Base-by-base conservation (phyloP, 129 eudicot species). In the Flaveria robusta region DNA sequence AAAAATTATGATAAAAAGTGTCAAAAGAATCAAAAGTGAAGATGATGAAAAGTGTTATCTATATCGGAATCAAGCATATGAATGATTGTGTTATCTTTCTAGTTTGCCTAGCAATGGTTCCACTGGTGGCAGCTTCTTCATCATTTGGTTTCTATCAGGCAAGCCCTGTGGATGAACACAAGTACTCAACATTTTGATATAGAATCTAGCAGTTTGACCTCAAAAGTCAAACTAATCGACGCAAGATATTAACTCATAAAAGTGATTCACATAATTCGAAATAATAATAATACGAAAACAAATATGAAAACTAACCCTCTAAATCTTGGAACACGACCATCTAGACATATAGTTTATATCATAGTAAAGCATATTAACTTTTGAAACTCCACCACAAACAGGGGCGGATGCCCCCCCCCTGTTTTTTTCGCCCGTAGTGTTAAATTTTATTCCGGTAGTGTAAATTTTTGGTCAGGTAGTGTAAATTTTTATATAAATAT, bases 91-190 rank as follows among this genome's bases (percentile, higher is more conserved):
- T 76, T 79, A 94, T 83, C 96, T 89, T 88, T 94, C 98, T 9
- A 89, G 91, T 83, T 95, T 88, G 96, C 99, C 89, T 47, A 91
- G 79, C 34, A 95, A 81, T 23, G n/a, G n/a, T 41, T 94, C 97
- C 94, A 86, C 82, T 60, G 89, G 83, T 16, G 99, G 97, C 79
- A 91, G 60, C 68, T 95, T 96, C 86, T 91, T 83, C 85, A 89
- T 78, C 58, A 95, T 87, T 76, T 87, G 88, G 82, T 79, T 80
- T 96, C 97, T 89, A 83, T 89, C 94, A 34, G 94, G 97, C 96
- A 95, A 79, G 19, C 94, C 97, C 93, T 90, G 54, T 20, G 16
- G n/a, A 5, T n/a, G n/a, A n/a, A n/a, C n/a, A n/a, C n/a, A n/a
- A 22, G 42, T 23, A 34, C 15, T 49, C 22, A 49, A 27, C 43